Conservation (phyloP, 2,329 filamentous ascomycete genomes). For the Aspergillus udagawae region DNA sequence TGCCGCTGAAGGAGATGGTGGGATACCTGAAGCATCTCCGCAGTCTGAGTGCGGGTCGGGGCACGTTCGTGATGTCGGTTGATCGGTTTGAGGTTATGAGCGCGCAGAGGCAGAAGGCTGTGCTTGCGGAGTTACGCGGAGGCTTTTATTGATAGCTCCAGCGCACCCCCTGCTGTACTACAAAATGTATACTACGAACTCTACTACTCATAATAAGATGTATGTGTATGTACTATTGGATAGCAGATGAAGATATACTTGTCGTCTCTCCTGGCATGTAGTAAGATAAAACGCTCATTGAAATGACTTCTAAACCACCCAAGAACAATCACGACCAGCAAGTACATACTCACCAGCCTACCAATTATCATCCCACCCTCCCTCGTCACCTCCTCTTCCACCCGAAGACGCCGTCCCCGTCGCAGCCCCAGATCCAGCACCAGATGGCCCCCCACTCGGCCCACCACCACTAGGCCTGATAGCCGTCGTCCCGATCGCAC, state of each 20-base stretch:
- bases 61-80: conserved; percentile 71
- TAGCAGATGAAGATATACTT: neutral
- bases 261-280: neutral
- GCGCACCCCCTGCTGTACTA: conserved; percentile 1
- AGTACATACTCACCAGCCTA: conserved; percentile 16
- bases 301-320: neutral
- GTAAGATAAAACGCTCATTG: neutral
- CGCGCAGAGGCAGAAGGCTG: conserved; percentile 55
- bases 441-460: conserved; percentile 7
- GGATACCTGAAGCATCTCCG: conserved; percentile 86
- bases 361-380: conserved; percentile 52
- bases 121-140: conserved; percentile 46
- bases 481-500: conserved; percentile 59
- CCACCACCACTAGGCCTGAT: conserved; percentile 50
- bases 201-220: neutral
- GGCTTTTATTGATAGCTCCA: conserved; percentile 15
- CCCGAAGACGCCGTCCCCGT: conserved; percentile 17
- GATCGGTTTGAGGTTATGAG: conserved; percentile 68
- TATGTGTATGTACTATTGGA: neutral
- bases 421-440: conserved; percentile 10
- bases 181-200: neutral
- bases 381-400: conserved; percentile 48
- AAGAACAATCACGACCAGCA: no score
- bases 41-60: conserved; percentile 81
- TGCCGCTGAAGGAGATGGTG: conserved; percentile 95